These are phyloP conservation scores for Suhomyces choctaworum DNA, from an alignment of 1,139 yeast species.

Conservation along the genomic window DNA sequence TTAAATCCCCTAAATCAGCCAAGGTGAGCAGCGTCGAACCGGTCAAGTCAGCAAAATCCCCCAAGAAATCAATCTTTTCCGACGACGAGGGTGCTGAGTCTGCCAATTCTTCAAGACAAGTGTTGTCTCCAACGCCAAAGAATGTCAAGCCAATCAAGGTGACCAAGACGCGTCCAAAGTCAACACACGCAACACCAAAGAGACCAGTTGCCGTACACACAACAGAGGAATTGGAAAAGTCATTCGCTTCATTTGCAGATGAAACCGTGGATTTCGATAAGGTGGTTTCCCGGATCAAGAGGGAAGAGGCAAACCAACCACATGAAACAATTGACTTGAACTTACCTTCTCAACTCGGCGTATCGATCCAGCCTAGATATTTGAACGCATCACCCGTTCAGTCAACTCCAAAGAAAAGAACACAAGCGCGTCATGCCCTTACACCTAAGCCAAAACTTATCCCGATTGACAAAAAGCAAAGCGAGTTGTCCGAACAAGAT, in stretches of 20 bases:
- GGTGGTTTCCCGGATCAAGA: constrained; percentile 20
- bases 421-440: constrained; percentile 9
- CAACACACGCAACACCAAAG: constrained; percentile 4
- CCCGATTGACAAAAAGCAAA: constrained; percentile 13
- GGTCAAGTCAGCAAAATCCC: constrained; percentile 4
- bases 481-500: constrained; percentile 14
- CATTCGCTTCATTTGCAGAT: constrained; percentile 22
- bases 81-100: constrained; percentile 9
- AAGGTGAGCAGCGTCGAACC: constrained; percentile 11
- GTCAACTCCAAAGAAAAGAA: constrained; percentile 10
- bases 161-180: constrained; percentile 4
- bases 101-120: background rate
- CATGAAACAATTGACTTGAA: constrained; percentile 15
- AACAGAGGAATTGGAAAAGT: constrained; percentile 1
- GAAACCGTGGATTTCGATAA: constrained; percentile 28
- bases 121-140: constrained; percentile 2
- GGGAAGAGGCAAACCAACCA: constrained; percentile 6
- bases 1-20: constrained; percentile 9
- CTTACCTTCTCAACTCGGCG: constrained; percentile 31
- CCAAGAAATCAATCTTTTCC: constrained; percentile 9
- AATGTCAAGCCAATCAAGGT: constrained; percentile 5
- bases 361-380: constrained; percentile 21
- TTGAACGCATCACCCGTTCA: constrained; percentile 12
- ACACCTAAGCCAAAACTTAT: constrained; percentile 19
- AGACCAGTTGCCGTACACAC: background rate